phyloP scores from a whole-genome alignment of 2,329 filamentous ascomycete species.

The Exutisphaerella laricina region DNA sequence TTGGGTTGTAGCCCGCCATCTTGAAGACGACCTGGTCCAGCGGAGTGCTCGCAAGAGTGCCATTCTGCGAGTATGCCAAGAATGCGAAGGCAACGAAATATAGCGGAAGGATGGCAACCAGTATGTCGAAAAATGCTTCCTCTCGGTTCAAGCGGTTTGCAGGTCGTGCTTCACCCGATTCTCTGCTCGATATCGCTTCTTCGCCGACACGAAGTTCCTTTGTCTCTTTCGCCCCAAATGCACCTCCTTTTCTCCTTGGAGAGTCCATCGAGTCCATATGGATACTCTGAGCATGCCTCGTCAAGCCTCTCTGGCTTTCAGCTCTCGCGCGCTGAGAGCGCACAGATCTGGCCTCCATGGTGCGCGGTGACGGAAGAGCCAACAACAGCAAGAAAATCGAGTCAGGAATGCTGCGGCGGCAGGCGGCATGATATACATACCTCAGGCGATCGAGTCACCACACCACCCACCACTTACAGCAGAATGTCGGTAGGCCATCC shows the following conservation, averaged over 20 bases:
- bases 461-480: neutral
- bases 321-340: neutral
- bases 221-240: neutral
- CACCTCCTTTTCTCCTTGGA: neutral
- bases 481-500: neutral
- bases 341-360: constrained; percentile 1
- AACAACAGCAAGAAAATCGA: neutral
- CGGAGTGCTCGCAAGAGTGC: constrained; percentile 7
- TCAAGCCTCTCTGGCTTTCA: neutral
- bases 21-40: constrained; percentile 9
- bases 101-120: constrained; percentile 10
- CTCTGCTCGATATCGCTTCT: neutral
- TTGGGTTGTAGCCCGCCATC: constrained; percentile 15
- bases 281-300: neutral
- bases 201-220: neutral
- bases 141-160: constrained; percentile 6
- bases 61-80: constrained; percentile 9
- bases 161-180: constrained; percentile 6
- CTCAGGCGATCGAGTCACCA: neutral
- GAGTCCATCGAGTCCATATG: neutral
- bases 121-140: constrained; percentile 9
- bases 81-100: constrained; percentile 14
- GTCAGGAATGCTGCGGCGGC: neutral
- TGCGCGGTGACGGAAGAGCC: neutral
- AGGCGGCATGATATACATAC: neutral